Evolutionary conservation across 768 basidiomycete species (phyloP), one percentile per base, ranked within the genome.

Genomic region (Lentinula aciculospora): DNA sequence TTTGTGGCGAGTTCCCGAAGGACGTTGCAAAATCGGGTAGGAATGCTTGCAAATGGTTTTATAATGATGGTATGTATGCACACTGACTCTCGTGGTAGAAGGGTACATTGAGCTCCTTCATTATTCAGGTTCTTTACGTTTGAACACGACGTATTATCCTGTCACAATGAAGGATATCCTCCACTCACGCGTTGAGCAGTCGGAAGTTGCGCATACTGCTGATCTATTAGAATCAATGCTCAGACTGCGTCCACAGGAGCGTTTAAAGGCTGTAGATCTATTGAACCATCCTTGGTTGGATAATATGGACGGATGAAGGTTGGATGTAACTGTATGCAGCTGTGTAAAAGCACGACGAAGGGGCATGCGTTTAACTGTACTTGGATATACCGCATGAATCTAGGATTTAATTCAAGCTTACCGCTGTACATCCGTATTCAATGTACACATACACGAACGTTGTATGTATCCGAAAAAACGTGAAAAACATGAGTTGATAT

Each of bases 81-180:
- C 12, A 32, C 9, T 13, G 8, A 19, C 15, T 2, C 37, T 23
- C 36, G 27, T n/a, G 27, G 28, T n/a, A 19, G 4, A 23, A 2
- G 47, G 31, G 12, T n/a, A 19, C 31, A 27, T 4, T n/a, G 4
- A 8, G 27, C 15, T 10, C n/a, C 1, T 23, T 12, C 13, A 37
- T 12, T 42, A 25, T 32, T 13, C 28, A 66, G 68, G 65, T 15
- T 51, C 48, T 1, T 21, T 69, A 27, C 44, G 57, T 15, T 56
- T 67, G n/a, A 63, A 69, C 2, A 69, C 66, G 25, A 64, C 64
- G 0, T 67, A 63, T n/a, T 67, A 63, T 48, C 64, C 68, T 10
- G 59, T 64, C 17, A 53, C 59, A 19, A 63, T 69, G 1, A 57
- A 60, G 31, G 47, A 59, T 15, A 58, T 66, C 10, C 59, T 69